Conservation (phyloP, 164 flowering plant genomes). For the Umbilicus rupestris region DNA sequence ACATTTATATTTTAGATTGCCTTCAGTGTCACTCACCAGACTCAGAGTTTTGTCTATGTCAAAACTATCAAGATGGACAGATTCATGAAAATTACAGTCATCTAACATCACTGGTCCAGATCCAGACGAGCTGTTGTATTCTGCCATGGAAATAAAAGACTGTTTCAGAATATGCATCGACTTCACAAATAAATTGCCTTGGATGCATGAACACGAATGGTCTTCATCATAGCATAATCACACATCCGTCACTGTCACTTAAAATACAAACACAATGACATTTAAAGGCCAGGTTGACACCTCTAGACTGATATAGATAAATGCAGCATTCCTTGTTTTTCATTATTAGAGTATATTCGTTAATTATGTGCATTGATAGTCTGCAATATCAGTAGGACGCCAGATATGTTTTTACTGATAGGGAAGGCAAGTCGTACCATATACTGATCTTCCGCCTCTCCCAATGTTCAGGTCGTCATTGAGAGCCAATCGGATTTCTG, state of each 20-base stretch:
- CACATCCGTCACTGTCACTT: not conserved
- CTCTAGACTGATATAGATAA: not conserved
- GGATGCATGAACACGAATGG: not conserved
- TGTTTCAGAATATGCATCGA: not conserved
- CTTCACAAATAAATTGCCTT: not conserved
- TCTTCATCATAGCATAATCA: not conserved
- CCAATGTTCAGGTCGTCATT: slow-evolving; percentile 88
- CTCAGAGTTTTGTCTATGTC: slow-evolving; percentile 76
- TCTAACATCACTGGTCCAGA: slow-evolving; percentile 76
- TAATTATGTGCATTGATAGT: not conserved
- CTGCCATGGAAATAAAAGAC: slow-evolving; percentile 27
- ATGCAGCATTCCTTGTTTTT: not conserved
- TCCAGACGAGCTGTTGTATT: slow-evolving; percentile 69
- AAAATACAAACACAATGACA: not conserved
- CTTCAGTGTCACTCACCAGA: slow-evolving; percentile 44
- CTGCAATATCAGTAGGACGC: not conserved
- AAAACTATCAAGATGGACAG: slow-evolving; percentile 92
- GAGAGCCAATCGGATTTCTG: slow-evolving; percentile 87
- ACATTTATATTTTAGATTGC: not conserved
- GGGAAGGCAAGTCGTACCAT: slow-evolving; percentile 36
- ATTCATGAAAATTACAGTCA: slow-evolving; percentile 97
- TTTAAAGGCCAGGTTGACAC: not conserved
- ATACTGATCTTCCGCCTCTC: slow-evolving; percentile 54
- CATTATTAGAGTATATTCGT: not conserved
- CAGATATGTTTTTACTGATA: not conserved